Percentiles rank a stretch among this genome's conserved stretches.
These are phyloP conservation scores for Debaryomyces castellii DNA, from an alignment of 805 yeast species.

Conservation along the genomic window DNA sequence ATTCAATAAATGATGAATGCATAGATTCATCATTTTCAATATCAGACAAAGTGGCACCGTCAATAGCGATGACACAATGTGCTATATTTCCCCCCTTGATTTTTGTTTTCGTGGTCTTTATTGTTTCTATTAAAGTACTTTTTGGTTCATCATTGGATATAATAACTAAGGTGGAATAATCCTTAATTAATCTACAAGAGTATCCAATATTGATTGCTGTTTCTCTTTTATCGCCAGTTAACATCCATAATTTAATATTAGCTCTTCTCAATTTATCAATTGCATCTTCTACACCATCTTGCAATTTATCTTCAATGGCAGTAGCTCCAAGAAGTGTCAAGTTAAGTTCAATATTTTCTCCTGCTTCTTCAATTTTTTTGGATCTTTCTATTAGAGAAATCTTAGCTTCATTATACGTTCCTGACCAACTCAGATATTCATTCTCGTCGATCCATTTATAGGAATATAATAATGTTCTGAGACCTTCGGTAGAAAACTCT, in stretches of 20 bases:
- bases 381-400: constrained; percentile 70
- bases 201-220: constrained; percentile 97
- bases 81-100: constrained; percentile 76
- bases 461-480: constrained; percentile 84
- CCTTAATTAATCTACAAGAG: constrained; percentile 89
- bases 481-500: constrained; percentile 91
- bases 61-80: constrained; percentile 91
- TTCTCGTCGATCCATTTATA: constrained; percentile 64
- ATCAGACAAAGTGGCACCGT: constrained; percentile 79
- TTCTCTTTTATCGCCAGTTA: constrained; percentile 97
- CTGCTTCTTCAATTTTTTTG: constrained; percentile 64
- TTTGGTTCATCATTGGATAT: constrained; percentile 46
- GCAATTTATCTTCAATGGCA: constrained; percentile 95
- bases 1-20: constrained; percentile 74
- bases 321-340: constrained; percentile 84
- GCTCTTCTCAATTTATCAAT: constrained; percentile 91
- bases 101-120: constrained; percentile 75
- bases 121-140: constrained; percentile 63
- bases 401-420: constrained; percentile 70
- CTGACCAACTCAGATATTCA: constrained; percentile 67
- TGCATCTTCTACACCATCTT: constrained; percentile 94
- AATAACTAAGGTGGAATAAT: constrained; percentile 85
- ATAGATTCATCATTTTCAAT: constrained; percentile 74
- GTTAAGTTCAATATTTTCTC: constrained; percentile 68
- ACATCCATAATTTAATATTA: constrained; percentile 95